These are phyloP conservation scores for Entrophospora sp. DNA, from an alignment of 192 early-diverging fungal genomes.

Conservation along the genomic window DNA sequence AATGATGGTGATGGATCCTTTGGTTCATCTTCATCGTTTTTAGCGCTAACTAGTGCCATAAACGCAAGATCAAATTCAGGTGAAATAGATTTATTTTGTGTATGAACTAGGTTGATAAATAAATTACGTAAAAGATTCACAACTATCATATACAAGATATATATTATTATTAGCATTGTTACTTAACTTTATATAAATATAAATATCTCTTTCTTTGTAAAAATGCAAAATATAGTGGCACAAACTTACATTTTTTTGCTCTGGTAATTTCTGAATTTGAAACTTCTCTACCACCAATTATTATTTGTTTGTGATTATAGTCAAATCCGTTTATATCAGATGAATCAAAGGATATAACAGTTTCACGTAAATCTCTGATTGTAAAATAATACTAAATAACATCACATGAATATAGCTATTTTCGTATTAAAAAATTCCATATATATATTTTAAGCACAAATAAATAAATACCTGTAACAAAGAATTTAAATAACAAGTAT, in stretches of 20 bases:
- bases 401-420: neutral
- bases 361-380: constrained; percentile 47
- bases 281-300: constrained; percentile 39
- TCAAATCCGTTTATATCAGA: constrained; percentile 30
- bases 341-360: constrained; percentile 48
- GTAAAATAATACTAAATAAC: constrained; percentile 67
- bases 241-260: constrained; percentile 41
- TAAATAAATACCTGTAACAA: constrained; percentile 45
- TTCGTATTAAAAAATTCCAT: neutral
- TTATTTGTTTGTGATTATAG: constrained; percentile 29
- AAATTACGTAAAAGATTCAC: constrained; percentile 42
- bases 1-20: neutral
- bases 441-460: neutral
- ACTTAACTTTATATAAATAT: neutral
- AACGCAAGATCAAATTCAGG: constrained; percentile 50
- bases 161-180: no score
- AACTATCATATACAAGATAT: constrained; percentile 28
- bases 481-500: constrained; percentile 86
- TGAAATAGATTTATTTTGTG: constrained; percentile 33
- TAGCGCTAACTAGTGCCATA: constrained; percentile 41
- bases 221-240: neutral
- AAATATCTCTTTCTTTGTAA: neutral
- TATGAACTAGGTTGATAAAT: constrained; percentile 41
- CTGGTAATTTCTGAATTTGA: constrained; percentile 31
- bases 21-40: constrained; percentile 11